phyloP scores from a whole-genome alignment of 805 yeast species.

The Tetrapisispora pingtungensis region DNA sequence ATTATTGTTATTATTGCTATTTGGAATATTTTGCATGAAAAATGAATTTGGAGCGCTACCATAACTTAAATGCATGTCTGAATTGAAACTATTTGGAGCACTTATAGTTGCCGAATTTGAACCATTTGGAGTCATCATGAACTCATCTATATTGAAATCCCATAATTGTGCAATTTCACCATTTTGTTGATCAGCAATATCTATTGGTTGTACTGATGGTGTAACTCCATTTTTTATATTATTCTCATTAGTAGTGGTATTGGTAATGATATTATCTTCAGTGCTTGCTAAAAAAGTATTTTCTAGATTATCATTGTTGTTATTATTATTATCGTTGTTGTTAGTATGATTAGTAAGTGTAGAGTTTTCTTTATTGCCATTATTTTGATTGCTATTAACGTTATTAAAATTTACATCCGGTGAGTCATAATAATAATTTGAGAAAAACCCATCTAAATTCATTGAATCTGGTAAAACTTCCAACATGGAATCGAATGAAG shows the following conservation, averaged over 20 bases:
- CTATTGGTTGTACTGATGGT: slow-evolving; percentile 13
- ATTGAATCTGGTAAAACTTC: slow-evolving; percentile 26
- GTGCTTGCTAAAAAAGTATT: neutral
- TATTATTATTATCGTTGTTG: neutral
- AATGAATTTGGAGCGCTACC: slow-evolving; percentile 9
- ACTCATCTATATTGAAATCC: slow-evolving; percentile 32
- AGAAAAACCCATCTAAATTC: slow-evolving; percentile 17
- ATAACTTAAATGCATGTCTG: slow-evolving; percentile 12
- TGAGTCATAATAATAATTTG: slow-evolving; percentile 2
- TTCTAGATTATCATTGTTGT: neutral
- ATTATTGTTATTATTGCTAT: slow-evolving; percentile 1
- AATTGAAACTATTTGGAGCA: slow-evolving; percentile 28
- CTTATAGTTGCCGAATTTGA: slow-evolving; percentile 29
- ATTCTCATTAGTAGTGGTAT: neutral
- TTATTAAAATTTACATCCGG: slow-evolving; percentile 2
- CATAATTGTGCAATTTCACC: slow-evolving; percentile 34
- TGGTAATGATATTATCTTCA: neutral
- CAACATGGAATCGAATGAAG: slow-evolving; percentile 28
- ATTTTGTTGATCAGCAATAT: slow-evolving; percentile 24
- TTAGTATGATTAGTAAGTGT: neutral
- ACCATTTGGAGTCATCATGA: slow-evolving; percentile 26
- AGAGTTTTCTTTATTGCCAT: neutral
- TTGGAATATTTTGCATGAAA: slow-evolving; percentile 2
- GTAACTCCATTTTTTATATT: neutral
- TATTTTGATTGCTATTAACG: neutral